These are phyloP conservation scores for Paragyromitra xinjiangensis DNA, from an alignment of 495 filamentous ascomycete species.

Conservation along the genomic window DNA sequence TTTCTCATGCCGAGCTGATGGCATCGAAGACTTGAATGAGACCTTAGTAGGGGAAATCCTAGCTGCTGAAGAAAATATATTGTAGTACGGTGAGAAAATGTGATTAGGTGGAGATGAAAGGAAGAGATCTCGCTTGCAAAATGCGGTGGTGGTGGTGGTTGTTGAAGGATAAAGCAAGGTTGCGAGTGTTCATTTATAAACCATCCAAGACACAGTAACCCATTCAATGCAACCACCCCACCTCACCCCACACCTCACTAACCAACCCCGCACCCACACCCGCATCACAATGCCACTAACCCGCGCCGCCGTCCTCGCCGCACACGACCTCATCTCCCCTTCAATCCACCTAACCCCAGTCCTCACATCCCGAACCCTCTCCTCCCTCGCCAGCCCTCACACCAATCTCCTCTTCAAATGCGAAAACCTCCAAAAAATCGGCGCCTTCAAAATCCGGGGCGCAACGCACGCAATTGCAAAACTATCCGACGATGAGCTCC, in stretches of 20 bases:
- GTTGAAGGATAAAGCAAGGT: no score
- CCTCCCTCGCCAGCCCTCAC: slow-evolving; percentile 66
- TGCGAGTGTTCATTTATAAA: no score
- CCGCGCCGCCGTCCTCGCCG: slow-evolving; percentile 71
- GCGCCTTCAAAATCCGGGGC: slow-evolving; percentile 91
- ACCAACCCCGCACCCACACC: background rate
- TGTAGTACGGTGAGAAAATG: no score
- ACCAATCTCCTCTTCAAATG: slow-evolving; percentile 93
- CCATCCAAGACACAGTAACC: background rate
- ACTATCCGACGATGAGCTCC: slow-evolving; percentile 72
- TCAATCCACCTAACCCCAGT: slow-evolving; percentile 87
- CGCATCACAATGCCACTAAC: slow-evolving; percentile 65
- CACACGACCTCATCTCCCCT: slow-evolving; percentile 74
- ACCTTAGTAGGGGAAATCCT: no score
- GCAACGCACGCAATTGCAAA: slow-evolving; percentile 86
- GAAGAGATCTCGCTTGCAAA: no score
- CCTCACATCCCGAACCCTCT: slow-evolving; percentile 77
- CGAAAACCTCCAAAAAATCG: slow-evolving; percentile 90
- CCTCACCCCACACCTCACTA: background rate
- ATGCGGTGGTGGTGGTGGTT: no score
- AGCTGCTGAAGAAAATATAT: no score
- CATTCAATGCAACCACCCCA: background rate
- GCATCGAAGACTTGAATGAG: no score
- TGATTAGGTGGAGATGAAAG: no score
- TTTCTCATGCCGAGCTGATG: no score